Base-by-base conservation (phyloP, 805 yeast genomes). In the Metschnikowia gelsemii region DNA sequence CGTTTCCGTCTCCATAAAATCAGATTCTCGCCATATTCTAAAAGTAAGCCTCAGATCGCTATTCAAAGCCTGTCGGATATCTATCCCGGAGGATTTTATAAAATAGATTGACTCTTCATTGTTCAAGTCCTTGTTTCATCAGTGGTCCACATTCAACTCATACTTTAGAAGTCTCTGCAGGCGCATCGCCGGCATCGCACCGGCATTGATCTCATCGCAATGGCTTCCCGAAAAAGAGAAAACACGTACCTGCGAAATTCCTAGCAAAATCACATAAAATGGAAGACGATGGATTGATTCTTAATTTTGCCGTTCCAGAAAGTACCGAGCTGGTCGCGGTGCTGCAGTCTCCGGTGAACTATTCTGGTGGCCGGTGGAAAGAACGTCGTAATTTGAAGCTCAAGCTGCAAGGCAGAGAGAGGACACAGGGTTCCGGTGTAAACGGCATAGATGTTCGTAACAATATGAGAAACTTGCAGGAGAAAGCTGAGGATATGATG, bases 281-380 rank as follows among this genome's bases (percentile, higher is more conserved):
- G 68, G 62, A 61, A 28, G 93, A 83, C 56, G 93, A 82, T 61
- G 87, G 87, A 2, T 55, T 90, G 63, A 63, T 90, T 54, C 60
- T 91, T 55, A 91, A 91, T 59, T 82, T 91, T 56, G 76, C 82
- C 21, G 64, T 73, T 3, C 70, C 73, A n/a, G 43, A 42, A 8
- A 58, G 51, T 12, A 56, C 56, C 18, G 56, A 50, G 8, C 58
- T 62, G 7, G 54, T 35, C 2, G 43, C 58, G 12, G 57, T 52
- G 9, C 49, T 52, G 20, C 44, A 57, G 2, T 49, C 66, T 5
- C 47, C 49, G 43, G 39, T 42, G 5, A 32, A 12, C 18, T 38
- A 34, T 26, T 30, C 38, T 28, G 44, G 44, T 13, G 96, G 95
- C 12, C 75, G 75, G 49, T 87, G 96, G 96, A 82, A 77, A 53